Evolutionary conservation across 106 monocot species (phyloP).

Genomic region (Allium cepa): DNA sequence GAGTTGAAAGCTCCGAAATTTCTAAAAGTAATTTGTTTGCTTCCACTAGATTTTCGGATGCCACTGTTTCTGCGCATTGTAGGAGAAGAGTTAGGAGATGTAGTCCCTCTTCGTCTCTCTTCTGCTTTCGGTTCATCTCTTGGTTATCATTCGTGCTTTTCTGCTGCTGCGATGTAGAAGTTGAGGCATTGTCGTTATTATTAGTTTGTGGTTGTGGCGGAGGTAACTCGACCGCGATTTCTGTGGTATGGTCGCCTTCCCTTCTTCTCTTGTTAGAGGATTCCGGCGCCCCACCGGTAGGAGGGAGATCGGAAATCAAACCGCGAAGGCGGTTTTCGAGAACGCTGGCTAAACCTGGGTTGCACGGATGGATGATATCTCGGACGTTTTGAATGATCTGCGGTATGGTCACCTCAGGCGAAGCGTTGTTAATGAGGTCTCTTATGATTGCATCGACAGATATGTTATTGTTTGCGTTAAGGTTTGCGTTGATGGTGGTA

Average conservation of each 20-base stretch:
- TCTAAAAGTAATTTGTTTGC: slow-evolving; percentile 74
- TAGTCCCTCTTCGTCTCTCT: slow-evolving; percentile 62
- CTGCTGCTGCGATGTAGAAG: neutral
- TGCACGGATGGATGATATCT: slow-evolving; percentile 86
- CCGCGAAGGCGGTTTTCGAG: slow-evolving; percentile 76
- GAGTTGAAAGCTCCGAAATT: slow-evolving; percentile 88
- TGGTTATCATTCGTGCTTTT: slow-evolving; percentile 25
- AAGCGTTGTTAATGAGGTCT: slow-evolving; percentile 51
- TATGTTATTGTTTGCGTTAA: neutral
- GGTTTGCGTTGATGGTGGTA: neutral
- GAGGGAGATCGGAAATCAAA: slow-evolving; percentile 16
- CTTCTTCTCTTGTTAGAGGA: slow-evolving; percentile 14
- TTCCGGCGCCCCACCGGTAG: neutral
- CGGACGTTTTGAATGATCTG: slow-evolving; percentile 85
- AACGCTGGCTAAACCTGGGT: slow-evolving; percentile 64
- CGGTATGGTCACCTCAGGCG: slow-evolving; percentile 48
- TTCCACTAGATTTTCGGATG: slow-evolving; percentile 84
- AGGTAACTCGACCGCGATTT: neutral
- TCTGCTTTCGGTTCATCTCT: slow-evolving; percentile 47
- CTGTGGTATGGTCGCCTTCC: neutral
- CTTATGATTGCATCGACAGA: slow-evolving; percentile 71
- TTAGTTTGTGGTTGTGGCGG: neutral
- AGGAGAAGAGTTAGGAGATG: slow-evolving; percentile 88
- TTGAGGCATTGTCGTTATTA: neutral
- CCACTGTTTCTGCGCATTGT: slow-evolving; percentile 87